Evolutionary conservation across 257 asterid species (phyloP).

Genomic region (Prunella vulgaris): DNA sequence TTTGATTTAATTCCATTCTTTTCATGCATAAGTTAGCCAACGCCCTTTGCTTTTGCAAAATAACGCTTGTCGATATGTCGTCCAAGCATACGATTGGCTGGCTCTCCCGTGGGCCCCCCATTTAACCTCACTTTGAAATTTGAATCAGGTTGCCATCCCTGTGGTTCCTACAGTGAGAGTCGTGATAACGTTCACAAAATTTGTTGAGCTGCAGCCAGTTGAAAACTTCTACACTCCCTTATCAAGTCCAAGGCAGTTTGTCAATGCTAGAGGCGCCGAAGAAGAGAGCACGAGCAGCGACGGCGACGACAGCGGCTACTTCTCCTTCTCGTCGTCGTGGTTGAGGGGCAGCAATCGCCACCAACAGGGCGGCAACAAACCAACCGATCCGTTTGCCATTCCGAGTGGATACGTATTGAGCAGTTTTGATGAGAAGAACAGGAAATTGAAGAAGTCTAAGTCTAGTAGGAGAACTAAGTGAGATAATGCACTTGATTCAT

Average conservation of each 20-base stretch:
- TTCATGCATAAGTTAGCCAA: constrained; percentile 44
- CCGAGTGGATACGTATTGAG: constrained; percentile 74
- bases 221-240: constrained; percentile 81
- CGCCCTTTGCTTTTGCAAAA: constrained; percentile 15
- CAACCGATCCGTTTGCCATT: constrained; percentile 61
- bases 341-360: constrained; percentile 35
- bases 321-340: constrained; percentile 44
- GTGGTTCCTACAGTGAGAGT: constrained; percentile 96
- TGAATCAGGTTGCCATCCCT: constrained; percentile 82
- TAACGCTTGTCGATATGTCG: constrained; percentile 25
- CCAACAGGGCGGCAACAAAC: constrained; percentile 27
- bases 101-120: constrained; percentile 18
- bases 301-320: constrained; percentile 19
- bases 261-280: constrained; percentile 10
- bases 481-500: constrained; percentile 1
- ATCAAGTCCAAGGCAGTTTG: constrained; percentile 65
- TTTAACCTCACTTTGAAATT: not conserved
- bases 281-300: constrained; percentile 26
- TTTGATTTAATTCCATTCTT: constrained; percentile 42
- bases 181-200: constrained; percentile 84
- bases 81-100: constrained; percentile 28
- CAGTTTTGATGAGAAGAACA: constrained; percentile 53
- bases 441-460: constrained; percentile 56
- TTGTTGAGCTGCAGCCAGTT: constrained; percentile 62
- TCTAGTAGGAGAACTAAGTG: constrained; percentile 54